Evolutionary conservation across 345 rosid genomes (phyloP), one percentile per base, ranked within the genome.

Genomic region (Gynandropsis gynandra): DNA sequence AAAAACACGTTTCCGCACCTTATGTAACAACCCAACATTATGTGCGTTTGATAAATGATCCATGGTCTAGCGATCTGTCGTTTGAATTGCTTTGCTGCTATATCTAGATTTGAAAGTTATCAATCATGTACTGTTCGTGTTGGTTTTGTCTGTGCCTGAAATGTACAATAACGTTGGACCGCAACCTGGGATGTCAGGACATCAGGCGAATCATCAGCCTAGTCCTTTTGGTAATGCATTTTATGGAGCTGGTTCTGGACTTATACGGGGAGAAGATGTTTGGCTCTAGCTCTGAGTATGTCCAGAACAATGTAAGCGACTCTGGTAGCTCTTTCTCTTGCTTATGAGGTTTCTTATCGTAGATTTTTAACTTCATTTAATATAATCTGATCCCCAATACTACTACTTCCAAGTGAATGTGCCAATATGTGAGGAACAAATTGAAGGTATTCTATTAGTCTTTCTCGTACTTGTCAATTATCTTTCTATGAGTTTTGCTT

Each of bases 341-440:
- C n/a, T n/a, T n/a, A n/a, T n/a, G n/a, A n/a, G n/a, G n/a, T n/a
- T n/a, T n/a, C n/a, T n/a, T n/a, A n/a, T n/a, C n/a, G n/a, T n/a
- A n/a, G n/a, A n/a, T n/a, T n/a, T n/a, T n/a, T n/a, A n/a, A n/a
- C n/a, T n/a, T n/a, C n/a, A n/a, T n/a, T n/a, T n/a, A n/a, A n/a
- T n/a, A n/a, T n/a, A n/a, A n/a, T 92, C 97, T 29, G 98, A 92
- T 72, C 97, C 96, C 12, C 96, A 89, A 53, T 86, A 89, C 74
- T 86, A 89, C 74, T 86, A 89, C 60, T 89, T 86, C 68, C 97
- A 89, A 89, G 97, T 89, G 65, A 89, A 83, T 74, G 96, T n/a
- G 83, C 44, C 92, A 83, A 34, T 90, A 92, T 42, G 97, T 87
- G 72, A 92, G 83, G 79, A 92, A 92, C 90, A 92, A 92, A 58